Conservation (phyloP, 768 basidiomycete species). For the Boletus insuetus region DNA sequence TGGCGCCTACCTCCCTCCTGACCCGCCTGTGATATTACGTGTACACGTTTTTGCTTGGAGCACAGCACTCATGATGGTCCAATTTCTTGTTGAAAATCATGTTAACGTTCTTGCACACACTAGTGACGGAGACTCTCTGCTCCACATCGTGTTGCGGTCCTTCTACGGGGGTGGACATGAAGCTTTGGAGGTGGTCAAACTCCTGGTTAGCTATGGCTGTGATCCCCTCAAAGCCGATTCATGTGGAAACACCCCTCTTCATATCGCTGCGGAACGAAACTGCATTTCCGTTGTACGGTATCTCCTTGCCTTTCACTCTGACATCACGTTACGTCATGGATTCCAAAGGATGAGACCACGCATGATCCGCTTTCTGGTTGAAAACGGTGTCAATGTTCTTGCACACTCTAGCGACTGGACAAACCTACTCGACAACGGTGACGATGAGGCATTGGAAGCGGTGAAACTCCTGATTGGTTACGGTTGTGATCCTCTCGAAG, state of each 20-base stretch:
- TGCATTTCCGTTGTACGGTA: background rate
- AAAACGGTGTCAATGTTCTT: background rate
- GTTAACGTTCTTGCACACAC: background rate
- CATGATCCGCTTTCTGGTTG: background rate
- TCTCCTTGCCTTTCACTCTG: background rate
- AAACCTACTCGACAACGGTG: background rate
- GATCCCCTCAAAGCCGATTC: background rate
- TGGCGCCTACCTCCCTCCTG: background rate
- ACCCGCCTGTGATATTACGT: background rate
- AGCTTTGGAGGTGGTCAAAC: background rate
- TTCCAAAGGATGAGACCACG: no score
- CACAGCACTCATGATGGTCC: background rate
- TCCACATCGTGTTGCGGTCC: background rate
- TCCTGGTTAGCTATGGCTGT: background rate
- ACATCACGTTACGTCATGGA: background rate
- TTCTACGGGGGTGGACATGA: background rate
- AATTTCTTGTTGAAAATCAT: background rate
- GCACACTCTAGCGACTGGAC: background rate
- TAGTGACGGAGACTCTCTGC: background rate
- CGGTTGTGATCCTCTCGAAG: background rate
- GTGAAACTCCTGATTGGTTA: background rate
- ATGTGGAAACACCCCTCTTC: background rate
- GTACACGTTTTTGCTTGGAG: fast-evolving
- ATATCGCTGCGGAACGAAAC: background rate
- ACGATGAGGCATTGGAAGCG: background rate